phyloP scores from a whole-genome alignment of 345 rosid genomes.

The Lepidium sativum region DNA sequence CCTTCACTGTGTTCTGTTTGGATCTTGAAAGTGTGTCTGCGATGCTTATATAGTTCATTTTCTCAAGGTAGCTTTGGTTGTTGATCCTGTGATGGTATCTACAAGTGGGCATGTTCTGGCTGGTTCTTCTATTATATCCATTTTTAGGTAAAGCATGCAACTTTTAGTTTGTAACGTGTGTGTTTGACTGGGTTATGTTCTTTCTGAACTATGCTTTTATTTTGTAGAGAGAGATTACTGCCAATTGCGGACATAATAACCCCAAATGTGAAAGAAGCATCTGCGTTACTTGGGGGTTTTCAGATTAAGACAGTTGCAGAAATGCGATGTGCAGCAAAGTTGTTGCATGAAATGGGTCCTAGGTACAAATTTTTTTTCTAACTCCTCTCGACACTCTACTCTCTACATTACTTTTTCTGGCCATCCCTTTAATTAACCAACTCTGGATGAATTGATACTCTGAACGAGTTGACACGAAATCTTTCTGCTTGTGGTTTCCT shows the following conservation, averaged over 20 bases:
- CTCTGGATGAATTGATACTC: too few relatives aligned
- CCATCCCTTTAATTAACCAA: too few relatives aligned
- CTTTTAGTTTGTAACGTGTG: not conserved
- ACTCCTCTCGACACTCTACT: not conserved
- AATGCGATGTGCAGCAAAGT: constrained; percentile 68
- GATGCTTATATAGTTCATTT: constrained; percentile 9
- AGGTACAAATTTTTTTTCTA: constrained; percentile 42
- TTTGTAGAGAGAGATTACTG: constrained; percentile 67
- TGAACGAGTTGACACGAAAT: not conserved
- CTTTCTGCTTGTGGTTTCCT: not conserved
- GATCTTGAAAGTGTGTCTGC: not conserved
- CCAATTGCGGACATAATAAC: constrained; percentile 81
- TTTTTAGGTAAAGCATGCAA: constrained; percentile 43
- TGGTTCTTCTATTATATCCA: constrained; percentile 60
- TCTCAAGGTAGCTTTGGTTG: constrained; percentile 77
- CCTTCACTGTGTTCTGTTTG: not conserved
- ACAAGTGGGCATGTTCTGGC: constrained; percentile 90
- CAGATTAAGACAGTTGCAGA: constrained; percentile 54
- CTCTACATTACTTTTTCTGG: not conserved
- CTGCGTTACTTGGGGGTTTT: constrained; percentile 68
- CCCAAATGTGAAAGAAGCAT: constrained; percentile 88
- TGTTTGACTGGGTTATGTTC: not conserved
- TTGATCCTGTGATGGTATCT: constrained; percentile 98
- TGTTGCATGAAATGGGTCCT: constrained; percentile 72
- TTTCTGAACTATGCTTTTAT: constrained; percentile 12